Base-by-base conservation (phyloP, 2,329 filamentous ascomycete genomes). In the Alternaria novae-zelandiae region DNA sequence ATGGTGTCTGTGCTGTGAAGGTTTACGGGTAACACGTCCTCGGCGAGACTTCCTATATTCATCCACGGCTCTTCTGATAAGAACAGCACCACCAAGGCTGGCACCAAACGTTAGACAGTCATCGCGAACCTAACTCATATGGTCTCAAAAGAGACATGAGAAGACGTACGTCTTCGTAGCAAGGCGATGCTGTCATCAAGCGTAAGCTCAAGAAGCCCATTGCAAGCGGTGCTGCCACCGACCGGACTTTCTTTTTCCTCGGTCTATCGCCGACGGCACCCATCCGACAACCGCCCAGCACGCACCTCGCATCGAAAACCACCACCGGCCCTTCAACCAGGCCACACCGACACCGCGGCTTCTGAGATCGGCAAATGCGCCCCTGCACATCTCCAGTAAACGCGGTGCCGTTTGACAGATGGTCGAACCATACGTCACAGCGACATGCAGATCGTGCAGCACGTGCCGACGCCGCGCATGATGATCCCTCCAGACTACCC, bases 401-500 rank as follows among this genome's bases (percentile, higher is more conserved):
- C 25, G 13, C 45, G 25, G 25, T 30, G 17, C 54, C 41, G 53
- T 3, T 21, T 43, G 26, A 54, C 49, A 45, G 50, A 55, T 28
- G 36, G 58, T 57, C 63, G 41, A 63, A 53, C 57, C 61, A 61
- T 26, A 57, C 57, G 61, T 68, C 63, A 59, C 64, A 30, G 61
- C 61, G 46, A 45, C 57, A 64, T 60, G 62, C 57, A 58, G 43
- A 46, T 57, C 45, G 57, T 58, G 57, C 32, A 36, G 36, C 55
- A 58, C 46, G 47, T 57, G 43, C 32, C 56, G 51, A 54, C 25
- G 26, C 47, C 49, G 54, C 28, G 54, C 46, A 47, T 32, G 59
- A 54, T 57, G 59, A 70, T 61, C 61, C 41, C 44, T 44, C 57
- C 54, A 43, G 45, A 49, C 63, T 71, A 73, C 70, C 69, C 70